These are phyloP conservation scores for Lentinula detonsa DNA, from an alignment of 768 basidiomycete genomes.

Conservation along the genomic window DNA sequence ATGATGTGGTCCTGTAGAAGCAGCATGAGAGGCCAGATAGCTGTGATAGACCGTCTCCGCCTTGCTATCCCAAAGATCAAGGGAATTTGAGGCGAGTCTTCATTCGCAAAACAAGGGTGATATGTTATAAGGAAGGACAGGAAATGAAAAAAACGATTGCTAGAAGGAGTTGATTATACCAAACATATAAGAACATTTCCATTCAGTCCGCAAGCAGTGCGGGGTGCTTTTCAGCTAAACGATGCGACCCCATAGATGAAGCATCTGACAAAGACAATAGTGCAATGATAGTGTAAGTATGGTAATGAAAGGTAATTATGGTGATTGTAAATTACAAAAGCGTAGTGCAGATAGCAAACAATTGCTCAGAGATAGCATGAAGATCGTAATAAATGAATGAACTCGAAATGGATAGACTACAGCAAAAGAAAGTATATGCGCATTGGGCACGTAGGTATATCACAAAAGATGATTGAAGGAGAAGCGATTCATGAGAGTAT, in stretches of 20 bases:
- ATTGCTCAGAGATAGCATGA: background rate
- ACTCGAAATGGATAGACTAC: background rate
- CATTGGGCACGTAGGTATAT: background rate
- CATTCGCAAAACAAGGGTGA: background rate
- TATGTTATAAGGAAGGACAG: background rate
- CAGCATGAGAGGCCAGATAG: constrained; percentile 7
- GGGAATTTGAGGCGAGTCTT: constrained; percentile 14
- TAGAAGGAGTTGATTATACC: too few relatives aligned
- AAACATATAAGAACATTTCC: too few relatives aligned
- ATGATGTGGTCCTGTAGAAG: background rate
- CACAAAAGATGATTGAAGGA: background rate
- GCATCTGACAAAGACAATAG: too few relatives aligned
- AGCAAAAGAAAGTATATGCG: background rate
- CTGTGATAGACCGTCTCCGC: constrained; percentile 15
- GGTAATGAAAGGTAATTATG: too few relatives aligned
- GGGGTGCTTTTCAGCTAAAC: too few relatives aligned
- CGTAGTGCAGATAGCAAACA: background rate
- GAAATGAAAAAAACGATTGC: background rate
- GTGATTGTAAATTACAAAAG: too few relatives aligned
- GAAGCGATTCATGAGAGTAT: constrained; percentile 10
- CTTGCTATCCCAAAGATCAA: constrained; percentile 15
- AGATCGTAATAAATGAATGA: background rate
- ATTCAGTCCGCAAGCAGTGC: too few relatives aligned
- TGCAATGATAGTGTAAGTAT: too few relatives aligned
- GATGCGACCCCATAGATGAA: too few relatives aligned